Conservation (phyloP, 2,329 filamentous ascomycete species). For the Trichothecium roseum region DNA sequence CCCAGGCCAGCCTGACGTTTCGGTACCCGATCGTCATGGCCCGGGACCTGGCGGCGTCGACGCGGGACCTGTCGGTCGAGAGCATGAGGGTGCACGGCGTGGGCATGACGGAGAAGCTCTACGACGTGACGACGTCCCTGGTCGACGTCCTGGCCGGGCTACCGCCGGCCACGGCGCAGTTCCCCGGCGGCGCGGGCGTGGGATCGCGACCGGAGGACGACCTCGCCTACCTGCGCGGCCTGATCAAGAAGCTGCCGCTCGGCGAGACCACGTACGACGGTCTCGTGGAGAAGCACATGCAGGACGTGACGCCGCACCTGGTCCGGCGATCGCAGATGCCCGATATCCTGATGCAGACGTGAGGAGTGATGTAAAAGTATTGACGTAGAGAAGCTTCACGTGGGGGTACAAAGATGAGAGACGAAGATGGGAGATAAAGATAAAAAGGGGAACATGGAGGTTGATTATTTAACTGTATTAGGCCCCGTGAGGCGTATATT, state of each 20-base stretch:
- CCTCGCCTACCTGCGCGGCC: slow-evolving; percentile 22
- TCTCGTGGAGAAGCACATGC: slow-evolving; percentile 27
- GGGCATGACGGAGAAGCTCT: slow-evolving; percentile 35
- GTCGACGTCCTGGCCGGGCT: slow-evolving; percentile 33
- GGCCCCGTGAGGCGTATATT: too few relatives aligned
- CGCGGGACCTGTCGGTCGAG: slow-evolving; percentile 23
- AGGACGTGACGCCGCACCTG: slow-evolving; percentile 20
- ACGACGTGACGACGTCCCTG: slow-evolving; percentile 32
- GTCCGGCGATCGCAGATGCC: background rate
- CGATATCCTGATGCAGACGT: background rate
- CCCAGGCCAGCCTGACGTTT: slow-evolving; percentile 24
- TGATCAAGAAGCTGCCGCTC: slow-evolving; percentile 27
- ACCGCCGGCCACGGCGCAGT: slow-evolving; percentile 17
- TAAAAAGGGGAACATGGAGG: too few relatives aligned
- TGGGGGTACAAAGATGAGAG: too few relatives aligned
- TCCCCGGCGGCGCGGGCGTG: slow-evolving; percentile 12
- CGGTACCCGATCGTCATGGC: slow-evolving; percentile 31
- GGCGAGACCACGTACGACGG: slow-evolving; percentile 26
- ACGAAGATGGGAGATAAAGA: too few relatives aligned
- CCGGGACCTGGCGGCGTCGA: slow-evolving; percentile 26
- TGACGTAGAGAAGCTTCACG: too few relatives aligned
- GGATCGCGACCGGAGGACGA: slow-evolving; percentile 23
- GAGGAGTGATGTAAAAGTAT: background rate
- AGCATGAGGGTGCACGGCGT: slow-evolving; percentile 32
- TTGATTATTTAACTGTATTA: too few relatives aligned